Conservation (phyloP, 2,329 filamentous ascomycete species). For the Cytospora leucostoma region DNA sequence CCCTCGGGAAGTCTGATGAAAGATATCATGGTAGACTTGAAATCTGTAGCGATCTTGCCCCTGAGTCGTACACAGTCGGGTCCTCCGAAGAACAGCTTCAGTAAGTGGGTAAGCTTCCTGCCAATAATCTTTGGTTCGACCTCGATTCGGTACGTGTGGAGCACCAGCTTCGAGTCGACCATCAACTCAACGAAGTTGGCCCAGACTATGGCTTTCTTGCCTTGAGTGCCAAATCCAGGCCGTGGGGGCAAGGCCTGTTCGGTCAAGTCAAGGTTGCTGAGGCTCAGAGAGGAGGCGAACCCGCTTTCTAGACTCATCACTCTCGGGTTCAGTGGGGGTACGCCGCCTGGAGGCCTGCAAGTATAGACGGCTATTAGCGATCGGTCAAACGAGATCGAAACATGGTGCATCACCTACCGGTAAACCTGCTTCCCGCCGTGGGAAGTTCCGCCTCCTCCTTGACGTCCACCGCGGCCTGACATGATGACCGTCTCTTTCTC, state of each 20-base stretch:
- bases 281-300: neutral
- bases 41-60: conserved; percentile 1
- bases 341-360: neutral
- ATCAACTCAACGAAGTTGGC: conserved; percentile 3
- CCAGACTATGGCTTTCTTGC: neutral
- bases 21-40: conserved; percentile 8
- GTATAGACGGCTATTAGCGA: neutral
- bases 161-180: neutral
- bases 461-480: neutral
- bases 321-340: fast-evolving
- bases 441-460: neutral
- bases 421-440: neutral
- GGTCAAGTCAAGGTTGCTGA: neutral
- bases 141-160: conserved; percentile 1
- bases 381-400: neutral
- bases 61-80: neutral
- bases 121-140: neutral
- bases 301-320: neutral
- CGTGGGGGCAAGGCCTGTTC: neutral
- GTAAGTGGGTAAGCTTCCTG: neutral
- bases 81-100: conserved; percentile 10
- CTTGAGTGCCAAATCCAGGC: neutral
- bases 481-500: neutral
- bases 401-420: neutral
- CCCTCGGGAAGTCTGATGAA: neutral